phyloP scores from a whole-genome alignment of 768 basidiomycete species.

The Coprinellus micaceus region DNA sequence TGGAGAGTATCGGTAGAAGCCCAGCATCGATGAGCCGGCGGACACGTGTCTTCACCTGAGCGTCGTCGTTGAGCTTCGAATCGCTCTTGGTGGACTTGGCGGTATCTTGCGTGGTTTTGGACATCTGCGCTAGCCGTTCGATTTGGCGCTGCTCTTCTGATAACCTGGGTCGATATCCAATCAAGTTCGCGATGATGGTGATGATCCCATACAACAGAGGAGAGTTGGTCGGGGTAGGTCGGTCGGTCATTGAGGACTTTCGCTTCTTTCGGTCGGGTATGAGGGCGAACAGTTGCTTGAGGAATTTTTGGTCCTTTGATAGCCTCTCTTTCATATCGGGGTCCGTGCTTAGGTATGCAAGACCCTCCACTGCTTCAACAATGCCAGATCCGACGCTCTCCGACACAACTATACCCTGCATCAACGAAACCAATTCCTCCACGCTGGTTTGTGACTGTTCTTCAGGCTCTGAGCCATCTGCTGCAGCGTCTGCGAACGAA shows the following conservation, averaged over 20 bases:
- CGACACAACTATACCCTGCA: slow-evolving; percentile 54
- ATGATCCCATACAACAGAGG: slow-evolving; percentile 76
- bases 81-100: slow-evolving; percentile 22
- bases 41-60: slow-evolving; percentile 59
- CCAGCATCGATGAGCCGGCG: slow-evolving; percentile 57
- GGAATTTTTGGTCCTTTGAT: slow-evolving; percentile 49
- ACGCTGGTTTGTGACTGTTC: slow-evolving; percentile 27
- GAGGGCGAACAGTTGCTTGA: slow-evolving; percentile 54
- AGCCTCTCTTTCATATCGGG: slow-evolving; percentile 61
- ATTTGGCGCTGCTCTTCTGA: slow-evolving; percentile 83
- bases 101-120: slow-evolving; percentile 37
- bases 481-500: slow-evolving; percentile 37
- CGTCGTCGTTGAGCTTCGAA: slow-evolving; percentile 58
- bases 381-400: slow-evolving; percentile 38
- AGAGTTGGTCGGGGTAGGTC: slow-evolving; percentile 32
- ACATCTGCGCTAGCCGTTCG: slow-evolving; percentile 74
- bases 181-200: slow-evolving; percentile 72
- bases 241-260: slow-evolving; percentile 10
- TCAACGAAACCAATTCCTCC: slow-evolving; percentile 44
- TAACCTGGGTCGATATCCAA: slow-evolving; percentile 63
- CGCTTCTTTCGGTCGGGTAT: slow-evolving; percentile 45
- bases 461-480: slow-evolving; percentile 24
- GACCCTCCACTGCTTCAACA: slow-evolving; percentile 72
- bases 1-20: slow-evolving; percentile 57
- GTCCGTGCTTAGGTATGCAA: slow-evolving; percentile 76